Conservation (phyloP, 352 stramenopile genomes). For the Globisporangium barbulae region DNA sequence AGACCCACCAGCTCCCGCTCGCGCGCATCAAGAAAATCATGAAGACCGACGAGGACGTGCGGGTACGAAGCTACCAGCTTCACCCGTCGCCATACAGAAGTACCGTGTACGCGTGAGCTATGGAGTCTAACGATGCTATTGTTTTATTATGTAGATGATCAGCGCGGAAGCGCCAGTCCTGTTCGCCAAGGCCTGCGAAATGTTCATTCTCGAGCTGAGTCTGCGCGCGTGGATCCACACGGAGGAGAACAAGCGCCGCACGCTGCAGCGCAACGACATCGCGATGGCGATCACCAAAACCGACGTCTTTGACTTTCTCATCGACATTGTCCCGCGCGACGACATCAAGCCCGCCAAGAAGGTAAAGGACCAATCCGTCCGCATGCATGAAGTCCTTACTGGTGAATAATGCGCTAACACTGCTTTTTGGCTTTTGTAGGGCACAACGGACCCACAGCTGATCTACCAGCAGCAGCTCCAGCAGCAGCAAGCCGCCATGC, state of each 20-base stretch:
- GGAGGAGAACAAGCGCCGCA: constrained; percentile 92
- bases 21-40: constrained; percentile 96
- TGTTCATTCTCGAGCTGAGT: constrained; percentile 92
- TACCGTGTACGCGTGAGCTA: background rate
- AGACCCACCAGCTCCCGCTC: constrained; percentile 89
- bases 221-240: constrained; percentile 89
- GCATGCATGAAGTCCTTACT: background rate
- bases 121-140: background rate
- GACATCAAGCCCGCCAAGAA: constrained; percentile 89
- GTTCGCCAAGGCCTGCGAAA: constrained; percentile 94
- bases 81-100: background rate
- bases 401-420: background rate
- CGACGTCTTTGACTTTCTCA: constrained; percentile 92
- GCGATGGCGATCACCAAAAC: constrained; percentile 89
- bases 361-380: constrained; percentile 2
- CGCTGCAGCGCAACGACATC: constrained; percentile 90
- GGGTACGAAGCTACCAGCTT: constrained; percentile 30
- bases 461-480: constrained; percentile 88
- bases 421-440: constrained; percentile 1
- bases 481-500: constrained; percentile 85
- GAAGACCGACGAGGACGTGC: constrained; percentile 93
- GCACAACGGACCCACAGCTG: constrained; percentile 60
- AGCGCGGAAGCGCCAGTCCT: constrained; percentile 90
- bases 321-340: constrained; percentile 88
- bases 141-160: constrained; percentile 76